phyloP scores from a whole-genome alignment of 1,284 basidiomycete species.

The Cutaneotrichosporon sp. region DNA sequence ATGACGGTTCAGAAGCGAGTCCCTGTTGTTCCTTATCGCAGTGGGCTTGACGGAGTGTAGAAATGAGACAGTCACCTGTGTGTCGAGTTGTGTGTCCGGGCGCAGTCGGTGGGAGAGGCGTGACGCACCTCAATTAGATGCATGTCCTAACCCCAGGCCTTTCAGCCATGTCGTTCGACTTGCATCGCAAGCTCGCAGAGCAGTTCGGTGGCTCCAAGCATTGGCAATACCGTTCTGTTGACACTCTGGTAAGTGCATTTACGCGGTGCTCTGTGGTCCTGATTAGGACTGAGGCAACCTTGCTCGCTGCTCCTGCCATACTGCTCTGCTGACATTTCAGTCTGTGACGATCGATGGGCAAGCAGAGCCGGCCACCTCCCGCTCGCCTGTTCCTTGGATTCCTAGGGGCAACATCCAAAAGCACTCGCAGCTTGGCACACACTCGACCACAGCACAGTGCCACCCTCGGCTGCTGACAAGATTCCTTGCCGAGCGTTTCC shows the following conservation, averaged over 20 bases:
- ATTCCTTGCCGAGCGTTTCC: slow-evolving; percentile 63
- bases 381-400: slow-evolving; percentile 47
- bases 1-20: background rate
- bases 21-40: background rate
- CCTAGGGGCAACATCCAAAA: slow-evolving; percentile 40
- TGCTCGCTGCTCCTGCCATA: background rate
- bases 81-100: background rate
- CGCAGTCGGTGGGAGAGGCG: background rate
- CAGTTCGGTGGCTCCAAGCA: slow-evolving; percentile 68
- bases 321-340: slow-evolving; percentile 19
- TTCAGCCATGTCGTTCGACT: slow-evolving; percentile 70
- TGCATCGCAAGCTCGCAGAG: slow-evolving; percentile 75
- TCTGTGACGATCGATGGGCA: slow-evolving; percentile 49
- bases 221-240: slow-evolving; percentile 80
- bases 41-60: background rate
- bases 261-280: background rate
- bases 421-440: slow-evolving; percentile 40
- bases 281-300: background rate
- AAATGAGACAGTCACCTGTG: background rate
- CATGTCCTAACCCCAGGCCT: slow-evolving; percentile 53
- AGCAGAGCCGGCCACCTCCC: slow-evolving; percentile 28
- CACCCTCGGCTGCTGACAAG: slow-evolving; percentile 62
- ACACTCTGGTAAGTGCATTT: slow-evolving; percentile 49
- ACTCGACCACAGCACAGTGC: slow-evolving; percentile 49
- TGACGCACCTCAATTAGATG: background rate